Evolutionary conservation across 2,329 filamentous ascomycete species (phyloP).

Genomic region (Penicillium sp.): DNA sequence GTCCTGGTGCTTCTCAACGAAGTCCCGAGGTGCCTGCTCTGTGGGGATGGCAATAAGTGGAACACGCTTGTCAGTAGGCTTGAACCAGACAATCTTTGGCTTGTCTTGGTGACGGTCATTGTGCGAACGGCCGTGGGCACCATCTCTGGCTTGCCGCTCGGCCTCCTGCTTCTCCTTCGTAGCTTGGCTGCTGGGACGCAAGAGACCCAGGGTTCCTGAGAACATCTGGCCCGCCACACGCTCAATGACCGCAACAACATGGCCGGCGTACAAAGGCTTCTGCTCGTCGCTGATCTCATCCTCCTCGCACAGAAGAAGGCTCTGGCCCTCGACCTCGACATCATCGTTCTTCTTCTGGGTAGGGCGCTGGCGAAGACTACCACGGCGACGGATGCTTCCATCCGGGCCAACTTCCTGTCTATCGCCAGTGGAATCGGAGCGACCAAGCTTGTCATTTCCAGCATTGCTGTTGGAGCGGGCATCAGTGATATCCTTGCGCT

Average conservation of each 20-base stretch:
- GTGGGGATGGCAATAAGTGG: slow-evolving; percentile 97
- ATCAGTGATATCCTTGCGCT: slow-evolving; percentile 97
- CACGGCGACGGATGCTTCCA: slow-evolving; percentile 85
- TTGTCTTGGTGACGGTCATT: slow-evolving; percentile 89
- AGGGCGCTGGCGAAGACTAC: slow-evolving; percentile 91
- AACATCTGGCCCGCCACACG: slow-evolving; percentile 99
- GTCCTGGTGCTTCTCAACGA: slow-evolving; percentile 97
- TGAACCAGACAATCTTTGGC: slow-evolving; percentile 99
- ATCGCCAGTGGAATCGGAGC: slow-evolving; percentile 62
- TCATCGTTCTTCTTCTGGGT: slow-evolving; percentile 99
- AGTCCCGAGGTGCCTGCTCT: slow-evolving; percentile 94
- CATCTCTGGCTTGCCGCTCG: slow-evolving; percentile 87
- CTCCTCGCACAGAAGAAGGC: slow-evolving; percentile 91
- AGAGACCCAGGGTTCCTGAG: slow-evolving; percentile 87
- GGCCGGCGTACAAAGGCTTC: slow-evolving; percentile 94
- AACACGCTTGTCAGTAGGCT: slow-evolving; percentile 98
- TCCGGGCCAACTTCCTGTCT: slow-evolving; percentile 64
- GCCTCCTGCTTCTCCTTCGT: slow-evolving; percentile 99
- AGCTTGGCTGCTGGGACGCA: slow-evolving; percentile 94
- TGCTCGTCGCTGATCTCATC: slow-evolving; percentile 98
- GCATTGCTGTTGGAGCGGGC: slow-evolving; percentile 76
- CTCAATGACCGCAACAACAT: slow-evolving; percentile 96
- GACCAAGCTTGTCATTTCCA: slow-evolving; percentile 62
- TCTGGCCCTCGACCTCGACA: slow-evolving; percentile 97
- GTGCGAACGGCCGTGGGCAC: slow-evolving; percentile 68